A percentile compares a stretch with the other conserved stretches of the same genome.
Conservation (phyloP, 331 rosid species). For the Erythrophleum ivorense region DNA sequence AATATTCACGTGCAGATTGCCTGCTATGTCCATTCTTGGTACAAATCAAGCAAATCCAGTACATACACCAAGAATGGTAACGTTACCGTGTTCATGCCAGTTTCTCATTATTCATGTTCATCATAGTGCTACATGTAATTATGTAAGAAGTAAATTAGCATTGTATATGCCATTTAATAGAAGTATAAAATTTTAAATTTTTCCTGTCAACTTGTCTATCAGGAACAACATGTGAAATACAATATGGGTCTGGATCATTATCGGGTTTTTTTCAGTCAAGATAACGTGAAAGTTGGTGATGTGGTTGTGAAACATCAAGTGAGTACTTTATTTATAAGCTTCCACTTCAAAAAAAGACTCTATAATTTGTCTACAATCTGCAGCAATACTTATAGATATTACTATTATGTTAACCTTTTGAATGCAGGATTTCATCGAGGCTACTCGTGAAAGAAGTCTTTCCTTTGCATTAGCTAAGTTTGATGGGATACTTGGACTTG, state of each 20-base stretch:
- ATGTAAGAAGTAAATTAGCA: conserved; percentile 25
- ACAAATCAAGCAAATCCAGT: conserved; percentile 73
- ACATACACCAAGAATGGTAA: conserved; percentile 70
- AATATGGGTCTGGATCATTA: conserved; percentile 80
- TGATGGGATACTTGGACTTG: conserved; percentile 90
- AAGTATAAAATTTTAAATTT: conserved; percentile 14
- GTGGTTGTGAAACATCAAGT: conserved; percentile 70
- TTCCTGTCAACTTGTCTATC: conserved; percentile 42
- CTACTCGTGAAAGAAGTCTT: conserved; percentile 74
- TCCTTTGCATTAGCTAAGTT: conserved; percentile 72
- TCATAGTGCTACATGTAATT: conserved; percentile 1
- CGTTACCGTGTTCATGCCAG: background rate
- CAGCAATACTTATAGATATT: conserved; percentile 15
- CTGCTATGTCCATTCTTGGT: conserved; percentile 75
- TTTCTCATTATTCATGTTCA: conserved; percentile 15
- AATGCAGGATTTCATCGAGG: conserved; percentile 78
- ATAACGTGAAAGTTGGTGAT: conserved; percentile 70
- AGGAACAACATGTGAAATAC: conserved; percentile 79
- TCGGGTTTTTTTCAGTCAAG: conserved; percentile 89
- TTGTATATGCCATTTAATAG: background rate
- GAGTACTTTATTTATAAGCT: conserved; percentile 34
- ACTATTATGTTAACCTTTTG: conserved; percentile 16
- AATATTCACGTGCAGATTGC: conserved; percentile 59
- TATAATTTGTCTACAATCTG: conserved; percentile 13
- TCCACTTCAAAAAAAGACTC: conserved; percentile 20